Base-by-base conservation (phyloP, 306 rosid species). In the Quercus ilex region DNA sequence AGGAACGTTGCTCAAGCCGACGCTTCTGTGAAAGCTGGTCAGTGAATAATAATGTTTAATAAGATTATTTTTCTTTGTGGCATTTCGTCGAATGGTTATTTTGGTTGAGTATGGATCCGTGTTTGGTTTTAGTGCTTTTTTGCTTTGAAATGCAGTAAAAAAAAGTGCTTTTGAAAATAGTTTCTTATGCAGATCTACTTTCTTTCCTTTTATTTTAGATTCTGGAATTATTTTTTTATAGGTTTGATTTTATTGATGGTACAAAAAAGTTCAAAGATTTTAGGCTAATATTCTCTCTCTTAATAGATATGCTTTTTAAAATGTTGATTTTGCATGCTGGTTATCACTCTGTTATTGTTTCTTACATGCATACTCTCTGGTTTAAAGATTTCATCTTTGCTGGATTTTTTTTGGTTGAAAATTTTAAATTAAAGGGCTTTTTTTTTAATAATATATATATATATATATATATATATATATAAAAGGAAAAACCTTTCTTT, bases 1-100 rank as follows among this genome's bases (percentile, higher is more conserved):
- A 90, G 99, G 86, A 96, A 96, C 80, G 94, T 96, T 9, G 97
- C 99, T 15, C 99, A 89, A 74, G 98, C 99, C 5, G 99, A 96
- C 35, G 98, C 99, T 7, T 93, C 99, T 1, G 86, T 91, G 46
- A 96, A 96, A 82, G 94, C 97, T 18, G 99, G 99, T 96, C 1
- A 71, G 93, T 80, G 7, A 8, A 8, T 41, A 41, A 8, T 41
- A 57, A 21, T 26, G 56, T 33, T 68, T 21, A 18, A 70, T 21
- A 18, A 70, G 17, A 21, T 33, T 60, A 6, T 43, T 9, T 73
- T 55, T 73, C 69, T 25, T 65, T 30, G 6, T 5, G n/a, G 70
- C 81, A 78, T 80, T 74, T 85, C 41, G 49, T 81, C 75, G 56
- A 86, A 52, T 18, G 59, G 59, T 68, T 79, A 43, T 35, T n/a